Base-by-base conservation (phyloP, 2,329 filamentous ascomycete species). In the Exophiala calicioides region DNA sequence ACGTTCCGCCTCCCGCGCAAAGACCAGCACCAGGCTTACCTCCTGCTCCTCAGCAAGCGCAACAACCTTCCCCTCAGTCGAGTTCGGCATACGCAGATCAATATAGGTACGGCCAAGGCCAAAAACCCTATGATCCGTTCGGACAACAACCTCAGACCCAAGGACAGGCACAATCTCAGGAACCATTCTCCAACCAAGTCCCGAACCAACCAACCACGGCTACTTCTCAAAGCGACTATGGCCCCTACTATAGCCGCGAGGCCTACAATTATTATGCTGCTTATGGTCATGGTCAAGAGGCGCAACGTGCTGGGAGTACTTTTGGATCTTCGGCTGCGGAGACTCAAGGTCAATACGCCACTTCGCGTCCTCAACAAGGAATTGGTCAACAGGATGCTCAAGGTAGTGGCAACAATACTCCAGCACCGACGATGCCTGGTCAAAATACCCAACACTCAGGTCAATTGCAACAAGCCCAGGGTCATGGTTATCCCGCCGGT, bases 41-140 rank as follows among this genome's bases (percentile, higher is more conserved):
- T 47, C 78, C 80, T n/a, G 74, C 73, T 15, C 76, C 78, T 44
- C 78, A 80, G 56, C 75, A 74, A 49, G 21, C 47, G 9, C 43
- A 43, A 13, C 47, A 58, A 43, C 73, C 78, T 41, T 61, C 71
- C 50, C 55, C 73, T 63, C 65, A 74, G 62, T 61, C 75, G 61
- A 42, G 68, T 58, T 63, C 70, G 64, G 12, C 67, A 68, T 62
- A 65, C 62, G 62, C 65, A 69, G 75, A 76, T 68, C 66, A 74
- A 18, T 71, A 81, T 32, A 74, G 79, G 44, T 59, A 58, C 31
- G 52, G 49, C 5, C 58, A 60, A 70, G 71, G 76, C 3, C 86
- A 89, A 68, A 96, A 97, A 74, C 81, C 86, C 2, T 90, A 90
- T 68, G 91, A 96, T 64, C 81, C 88, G 0, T 97, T 95, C 65